Base-by-base conservation (phyloP, 1,284 basidiomycete species). In the Puccinia triticina region DNA sequence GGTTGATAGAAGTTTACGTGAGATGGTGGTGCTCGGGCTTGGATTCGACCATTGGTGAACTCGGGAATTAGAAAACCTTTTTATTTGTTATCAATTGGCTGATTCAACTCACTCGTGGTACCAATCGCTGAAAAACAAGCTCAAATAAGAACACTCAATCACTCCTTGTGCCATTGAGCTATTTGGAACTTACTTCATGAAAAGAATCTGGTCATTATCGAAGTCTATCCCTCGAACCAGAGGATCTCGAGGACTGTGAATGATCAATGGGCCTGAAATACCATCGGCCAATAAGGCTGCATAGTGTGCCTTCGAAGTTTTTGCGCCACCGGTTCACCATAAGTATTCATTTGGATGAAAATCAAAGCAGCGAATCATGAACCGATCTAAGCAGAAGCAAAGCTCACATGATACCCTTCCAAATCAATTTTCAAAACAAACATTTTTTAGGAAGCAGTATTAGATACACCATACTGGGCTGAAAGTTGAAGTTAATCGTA, bases 251-350 rank as follows among this genome's bases (percentile, higher is more conserved):
- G 83, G 83, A 10, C 84, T 84, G 34, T 85, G 85, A 0, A 87
- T 77, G 59, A 86, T 84, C 12, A 87, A 40, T 26, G 84, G 84
- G 3, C 86, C 86, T 50, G 84, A 84, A 16, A 86, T 72, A 14
- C 86, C 86, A 59, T 87, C 86, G 32, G 85, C 85, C 55, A 85
- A 84, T 57, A 86, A 85, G 74, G 84, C 84, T 32, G 77, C 83
- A 23, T 84, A 76, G 61, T 87, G 86, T 14, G 85, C 85, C 83
- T 87, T 86, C 57, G 34, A 21, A 23, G n/a, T 37, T 66, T 18
- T n/a, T 21, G n/a, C n/a, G 3, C 4, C 37, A 21, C 21, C 1
- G 23, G 23, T 21, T 61, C 32, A 11, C 11, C n/a, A 34, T 61
- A 12, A 61, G 32, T 18, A 61, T 61, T 5, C 3, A 61, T 59